Evolutionary conservation across 805 yeast genomes (phyloP).

Genomic region (Saccharomycopsis fodiens): DNA sequence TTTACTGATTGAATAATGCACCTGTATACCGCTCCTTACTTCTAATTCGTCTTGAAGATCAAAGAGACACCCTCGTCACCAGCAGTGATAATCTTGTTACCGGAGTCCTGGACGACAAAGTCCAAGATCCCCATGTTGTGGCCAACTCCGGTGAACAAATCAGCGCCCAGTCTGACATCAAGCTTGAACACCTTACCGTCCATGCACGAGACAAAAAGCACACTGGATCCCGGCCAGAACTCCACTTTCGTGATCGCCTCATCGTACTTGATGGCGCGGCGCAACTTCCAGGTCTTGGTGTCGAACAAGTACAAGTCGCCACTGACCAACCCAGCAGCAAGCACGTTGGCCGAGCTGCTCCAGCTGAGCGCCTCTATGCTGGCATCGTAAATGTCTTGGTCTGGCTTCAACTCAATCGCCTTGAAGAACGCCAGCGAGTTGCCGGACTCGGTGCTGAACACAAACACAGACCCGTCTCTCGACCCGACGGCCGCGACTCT

Average conservation of each 20-base stretch:
- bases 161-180: conserved; percentile 79
- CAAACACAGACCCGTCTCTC: conserved; percentile 76
- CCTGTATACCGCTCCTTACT: too few species aligned
- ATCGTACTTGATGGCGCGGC: conserved; percentile 60
- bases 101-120: conserved; percentile 61
- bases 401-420: conserved; percentile 50
- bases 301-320: conserved; percentile 84
- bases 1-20: too few species aligned
- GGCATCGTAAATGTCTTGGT: conserved; percentile 53
- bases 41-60: conserved; percentile 44
- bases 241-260: conserved; percentile 79
- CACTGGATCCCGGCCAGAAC: conserved; percentile 50
- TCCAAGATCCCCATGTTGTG: conserved; percentile 93
- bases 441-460: conserved; percentile 74
- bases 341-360: conserved; percentile 51
- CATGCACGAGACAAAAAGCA: conserved; percentile 66
- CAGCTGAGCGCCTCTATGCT: conserved; percentile 79
- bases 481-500: conserved; percentile 71
- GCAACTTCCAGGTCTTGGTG: conserved; percentile 76
- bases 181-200: conserved; percentile 81
- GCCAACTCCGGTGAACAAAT: conserved; percentile 74
- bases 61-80: conserved; percentile 96
- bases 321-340: conserved; percentile 85
- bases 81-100: conserved; percentile 73
- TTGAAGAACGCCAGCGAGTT: conserved; percentile 57